These are phyloP conservation scores for Pulveroboletus ravenelii DNA, from an alignment of 768 basidiomycete species.

Conservation along the genomic window DNA sequence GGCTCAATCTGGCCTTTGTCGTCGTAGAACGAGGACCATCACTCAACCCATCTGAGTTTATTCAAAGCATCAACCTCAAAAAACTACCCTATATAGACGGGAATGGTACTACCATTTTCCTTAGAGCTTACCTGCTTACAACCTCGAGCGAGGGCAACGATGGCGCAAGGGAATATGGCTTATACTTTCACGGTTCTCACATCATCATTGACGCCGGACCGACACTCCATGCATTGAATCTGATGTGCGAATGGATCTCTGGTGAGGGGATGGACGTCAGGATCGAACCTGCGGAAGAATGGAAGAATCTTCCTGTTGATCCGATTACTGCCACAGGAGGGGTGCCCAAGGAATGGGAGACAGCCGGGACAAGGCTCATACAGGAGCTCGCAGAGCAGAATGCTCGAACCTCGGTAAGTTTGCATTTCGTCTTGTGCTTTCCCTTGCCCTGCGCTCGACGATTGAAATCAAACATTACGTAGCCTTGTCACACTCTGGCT, in stretches of 20 bases:
- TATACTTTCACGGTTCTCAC: constrained; percentile 24
- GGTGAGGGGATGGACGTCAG: constrained; percentile 7
- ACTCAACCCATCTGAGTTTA: constrained; percentile 15
- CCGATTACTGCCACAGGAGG: constrained; percentile 24
- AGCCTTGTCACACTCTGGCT: constrained; percentile 8
- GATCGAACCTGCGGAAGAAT: constrained; percentile 15
- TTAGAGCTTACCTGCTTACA: constrained; percentile 10
- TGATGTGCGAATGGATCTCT: constrained; percentile 23
- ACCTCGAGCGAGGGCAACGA: constrained; percentile 2
- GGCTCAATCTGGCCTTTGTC: constrained; percentile 20
- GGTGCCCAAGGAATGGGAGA: constrained; percentile 12
- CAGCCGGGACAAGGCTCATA: constrained; percentile 10
- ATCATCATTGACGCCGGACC: constrained; percentile 22
- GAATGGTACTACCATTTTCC: background rate
- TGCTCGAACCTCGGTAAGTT: constrained; percentile 9
- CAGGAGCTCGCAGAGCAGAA: constrained; percentile 7
- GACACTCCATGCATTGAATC: constrained; percentile 17
- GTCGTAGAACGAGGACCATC: constrained; percentile 13
- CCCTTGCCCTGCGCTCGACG: background rate
- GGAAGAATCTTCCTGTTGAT: constrained; percentile 25
- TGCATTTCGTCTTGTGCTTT: background rate
- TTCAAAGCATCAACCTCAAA: constrained; percentile 13
- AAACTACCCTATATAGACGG: constrained; percentile 16
- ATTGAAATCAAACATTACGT: background rate
- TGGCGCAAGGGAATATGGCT: constrained; percentile 8